Evolutionary conservation across 345 rosid species (phyloP).

Genomic region (Hibiscus mutabilis): DNA sequence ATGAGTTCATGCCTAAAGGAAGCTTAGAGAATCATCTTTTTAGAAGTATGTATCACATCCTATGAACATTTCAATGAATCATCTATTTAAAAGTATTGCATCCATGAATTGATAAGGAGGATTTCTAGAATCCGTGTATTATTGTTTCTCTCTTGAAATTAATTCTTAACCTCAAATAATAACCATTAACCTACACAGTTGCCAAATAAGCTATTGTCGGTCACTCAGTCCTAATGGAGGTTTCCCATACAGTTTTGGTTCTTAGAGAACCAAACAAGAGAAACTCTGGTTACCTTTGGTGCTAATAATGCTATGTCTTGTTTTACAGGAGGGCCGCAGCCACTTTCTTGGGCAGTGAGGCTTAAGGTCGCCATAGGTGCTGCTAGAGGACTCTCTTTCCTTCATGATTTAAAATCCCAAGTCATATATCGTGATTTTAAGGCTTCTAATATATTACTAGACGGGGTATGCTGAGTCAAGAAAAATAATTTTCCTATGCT

Average conservation of each 20-base stretch:
- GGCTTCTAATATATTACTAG: constrained; percentile 85
- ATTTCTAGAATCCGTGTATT: constrained; percentile 1
- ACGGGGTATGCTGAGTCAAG: constrained; percentile 43
- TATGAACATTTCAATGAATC: neutral
- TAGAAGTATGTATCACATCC: constrained; percentile 40
- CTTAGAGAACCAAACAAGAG: neutral
- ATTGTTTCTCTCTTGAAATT: neutral
- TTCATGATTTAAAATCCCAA: constrained; percentile 82
- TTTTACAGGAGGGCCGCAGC: constrained; percentile 65
- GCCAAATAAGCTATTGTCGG: neutral
- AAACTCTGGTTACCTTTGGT: neutral
- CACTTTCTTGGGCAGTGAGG: constrained; percentile 80
- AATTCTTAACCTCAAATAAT: neutral
- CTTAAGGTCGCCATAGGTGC: constrained; percentile 85
- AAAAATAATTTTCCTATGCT: neutral
- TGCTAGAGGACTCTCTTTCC: constrained; percentile 86
- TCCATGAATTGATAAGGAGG: neutral
- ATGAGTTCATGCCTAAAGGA: constrained; percentile 95
- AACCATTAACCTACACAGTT: neutral
- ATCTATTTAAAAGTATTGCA: neutral
- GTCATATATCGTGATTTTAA: constrained; percentile 92
- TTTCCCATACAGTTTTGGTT: neutral
- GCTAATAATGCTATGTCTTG: constrained; percentile 6
- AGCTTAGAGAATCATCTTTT: constrained; percentile 81
- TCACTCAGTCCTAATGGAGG: neutral